Evolutionary conservation across 768 basidiomycete genomes (phyloP).

Genomic region (Boletus vermiculosoides): DNA sequence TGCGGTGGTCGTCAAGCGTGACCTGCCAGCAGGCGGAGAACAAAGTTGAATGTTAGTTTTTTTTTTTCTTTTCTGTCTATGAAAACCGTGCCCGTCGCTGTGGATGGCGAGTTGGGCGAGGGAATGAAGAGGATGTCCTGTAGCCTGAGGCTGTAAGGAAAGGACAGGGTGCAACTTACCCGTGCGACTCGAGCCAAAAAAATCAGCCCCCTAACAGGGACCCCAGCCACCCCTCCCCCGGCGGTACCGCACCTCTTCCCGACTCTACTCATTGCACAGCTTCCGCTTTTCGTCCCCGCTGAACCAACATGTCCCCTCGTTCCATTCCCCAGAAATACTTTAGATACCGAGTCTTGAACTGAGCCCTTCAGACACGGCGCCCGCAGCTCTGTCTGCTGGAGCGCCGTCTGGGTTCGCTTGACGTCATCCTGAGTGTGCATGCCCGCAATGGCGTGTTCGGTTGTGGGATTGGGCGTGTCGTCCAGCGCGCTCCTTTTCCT

Average conservation of each 20-base stretch:
- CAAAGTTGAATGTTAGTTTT: constrained; percentile 47
- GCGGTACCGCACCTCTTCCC: constrained; percentile 10
- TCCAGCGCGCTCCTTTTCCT: neutral
- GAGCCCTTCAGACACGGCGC: neutral
- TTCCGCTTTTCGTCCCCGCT: neutral
- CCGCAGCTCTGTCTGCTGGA: neutral
- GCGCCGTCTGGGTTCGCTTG: neutral
- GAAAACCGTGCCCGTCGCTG: constrained; percentile 37
- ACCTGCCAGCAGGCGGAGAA: constrained; percentile 89
- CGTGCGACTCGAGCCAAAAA: constrained; percentile 36
- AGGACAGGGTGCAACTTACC: constrained; percentile 35
- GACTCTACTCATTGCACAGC: constrained; percentile 5
- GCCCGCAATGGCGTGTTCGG: constrained; percentile 7
- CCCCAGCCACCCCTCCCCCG: constrained; percentile 27
- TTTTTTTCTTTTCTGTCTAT: constrained; percentile 40
- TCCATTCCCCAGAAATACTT: neutral
- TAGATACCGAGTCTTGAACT: neutral
- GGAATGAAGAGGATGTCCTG: constrained; percentile 27
- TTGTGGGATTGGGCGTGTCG: neutral
- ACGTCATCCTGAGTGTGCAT: constrained; percentile 4
- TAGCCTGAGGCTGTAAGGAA: constrained; percentile 40
- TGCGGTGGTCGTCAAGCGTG: constrained; percentile 81
- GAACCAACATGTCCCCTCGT: neutral
- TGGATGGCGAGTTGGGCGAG: constrained; percentile 34
- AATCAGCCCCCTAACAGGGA: constrained; percentile 25